phyloP scores from a whole-genome alignment of 345 rosid species.

The Toxicodendron radicans region DNA sequence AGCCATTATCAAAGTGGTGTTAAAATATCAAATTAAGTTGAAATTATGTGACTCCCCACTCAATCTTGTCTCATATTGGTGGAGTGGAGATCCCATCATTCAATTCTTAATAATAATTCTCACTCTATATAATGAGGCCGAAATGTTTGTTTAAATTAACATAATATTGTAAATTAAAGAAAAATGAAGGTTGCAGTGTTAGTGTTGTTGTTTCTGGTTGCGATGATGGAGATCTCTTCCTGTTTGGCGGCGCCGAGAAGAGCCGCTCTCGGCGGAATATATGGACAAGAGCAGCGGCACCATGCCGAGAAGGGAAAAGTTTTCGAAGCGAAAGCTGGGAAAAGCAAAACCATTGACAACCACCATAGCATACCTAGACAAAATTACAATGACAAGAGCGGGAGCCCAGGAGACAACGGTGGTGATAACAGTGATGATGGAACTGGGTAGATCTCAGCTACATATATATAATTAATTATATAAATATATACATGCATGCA shows the following conservation, averaged over 20 bases:
- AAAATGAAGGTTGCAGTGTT: constrained; percentile 27
- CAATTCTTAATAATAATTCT: not conserved
- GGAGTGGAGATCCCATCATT: constrained; percentile 21
- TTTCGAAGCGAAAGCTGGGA: constrained; percentile 21
- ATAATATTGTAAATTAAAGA: not conserved
- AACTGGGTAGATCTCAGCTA: not conserved
- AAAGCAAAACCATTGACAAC: constrained; percentile 29
- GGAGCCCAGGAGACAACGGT: constrained; percentile 11
- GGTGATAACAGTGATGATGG: constrained; percentile 20
- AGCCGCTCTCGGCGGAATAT: constrained; percentile 25
- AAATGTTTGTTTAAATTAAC: not conserved
- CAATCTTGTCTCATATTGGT: constrained; percentile 21
- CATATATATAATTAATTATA: too few relatives aligned
- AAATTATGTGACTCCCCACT: constrained; percentile 19
- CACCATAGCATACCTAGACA: constrained; percentile 47
- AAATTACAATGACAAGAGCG: constrained; percentile 25
- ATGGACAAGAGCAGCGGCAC: constrained; percentile 22
- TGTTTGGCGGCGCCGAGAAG: constrained; percentile 26
- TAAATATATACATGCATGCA: not conserved
- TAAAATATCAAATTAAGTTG: not conserved
- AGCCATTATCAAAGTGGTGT: constrained; percentile 6
- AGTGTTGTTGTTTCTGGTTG: constrained; percentile 19
- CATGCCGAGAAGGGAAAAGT: constrained; percentile 15
- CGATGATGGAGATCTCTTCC: constrained; percentile 31
- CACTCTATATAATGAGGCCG: not conserved